Evolutionary conservation across 2,329 filamentous ascomycete genomes (phyloP).

Genomic region (Colletotrichum paranaense): DNA sequence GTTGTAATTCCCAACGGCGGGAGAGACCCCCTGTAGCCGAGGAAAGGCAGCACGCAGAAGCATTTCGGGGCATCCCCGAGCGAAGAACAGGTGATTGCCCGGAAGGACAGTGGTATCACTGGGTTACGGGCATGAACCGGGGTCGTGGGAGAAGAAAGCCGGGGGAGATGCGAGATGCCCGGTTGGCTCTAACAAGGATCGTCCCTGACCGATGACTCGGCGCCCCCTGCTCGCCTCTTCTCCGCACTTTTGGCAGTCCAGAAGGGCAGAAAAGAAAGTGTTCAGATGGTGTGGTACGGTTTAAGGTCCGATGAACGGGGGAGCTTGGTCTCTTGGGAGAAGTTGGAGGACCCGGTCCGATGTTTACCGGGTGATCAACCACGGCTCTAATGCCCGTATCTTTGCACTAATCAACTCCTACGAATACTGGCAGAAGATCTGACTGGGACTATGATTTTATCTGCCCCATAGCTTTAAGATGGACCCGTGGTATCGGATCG

Average conservation of each 20-base stretch:
- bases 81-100: conserved; percentile 8
- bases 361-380: conserved; percentile 29
- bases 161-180: conserved; percentile 3
- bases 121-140: background rate
- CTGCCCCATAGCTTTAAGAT: background rate
- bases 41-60: background rate
- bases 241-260: conserved; percentile 20
- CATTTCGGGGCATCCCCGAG: conserved; percentile 28
- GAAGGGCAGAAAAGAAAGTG: background rate
- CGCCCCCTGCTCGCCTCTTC: conserved; percentile 4
- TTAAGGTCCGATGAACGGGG: conserved; percentile 14
- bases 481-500: background rate
- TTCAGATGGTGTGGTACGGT: background rate
- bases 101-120: background rate
- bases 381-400: background rate
- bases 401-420: background rate
- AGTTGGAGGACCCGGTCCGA: conserved; percentile 19
- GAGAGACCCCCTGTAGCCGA: background rate
- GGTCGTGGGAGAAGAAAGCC: background rate
- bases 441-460: background rate
- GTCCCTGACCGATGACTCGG: conserved; percentile 23
- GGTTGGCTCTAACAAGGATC: conserved; percentile 4
- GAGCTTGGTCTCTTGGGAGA: background rate
- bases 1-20: background rate
- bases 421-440: background rate